phyloP scores from a whole-genome alignment of 305 asterid species.

The Fraxinus paxiana region DNA sequence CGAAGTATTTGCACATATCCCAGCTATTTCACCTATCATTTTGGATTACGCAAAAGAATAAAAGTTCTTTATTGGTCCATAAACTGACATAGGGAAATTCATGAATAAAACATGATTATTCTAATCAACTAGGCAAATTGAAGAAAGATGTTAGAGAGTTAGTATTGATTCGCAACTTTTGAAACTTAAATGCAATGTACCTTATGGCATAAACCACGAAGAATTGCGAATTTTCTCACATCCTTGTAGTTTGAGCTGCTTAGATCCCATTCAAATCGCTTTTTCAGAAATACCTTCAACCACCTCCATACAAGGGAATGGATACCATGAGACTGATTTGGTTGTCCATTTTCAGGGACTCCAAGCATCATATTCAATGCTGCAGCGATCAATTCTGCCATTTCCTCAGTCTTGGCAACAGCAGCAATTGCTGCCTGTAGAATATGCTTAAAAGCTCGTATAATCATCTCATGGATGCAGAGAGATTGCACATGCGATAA shows the following conservation, averaged over 20 bases:
- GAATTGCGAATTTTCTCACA: slow-evolving; percentile 80
- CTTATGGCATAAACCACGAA: slow-evolving; percentile 97
- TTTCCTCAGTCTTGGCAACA: slow-evolving; percentile 55
- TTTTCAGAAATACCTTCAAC: slow-evolving; percentile 78
- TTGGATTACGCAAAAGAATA: neutral
- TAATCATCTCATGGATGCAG: slow-evolving; percentile 94
- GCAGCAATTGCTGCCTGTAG: slow-evolving; percentile 84
- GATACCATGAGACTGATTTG: slow-evolving; percentile 44
- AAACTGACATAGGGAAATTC: neutral
- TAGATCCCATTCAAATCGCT: slow-evolving; percentile 82
- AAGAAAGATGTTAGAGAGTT: neutral
- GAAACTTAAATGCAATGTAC: slow-evolving; percentile 41
- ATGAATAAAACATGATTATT: neutral
- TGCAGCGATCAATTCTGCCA: slow-evolving; percentile 73
- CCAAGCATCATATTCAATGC: slow-evolving; percentile 91
- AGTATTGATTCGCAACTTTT: slow-evolving; percentile 3
- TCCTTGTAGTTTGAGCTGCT: slow-evolving; percentile 62
- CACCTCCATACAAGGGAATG: slow-evolving; percentile 81
- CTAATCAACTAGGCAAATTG: neutral
- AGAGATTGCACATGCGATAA: slow-evolving; percentile 93
- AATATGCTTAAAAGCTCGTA: slow-evolving; percentile 91
- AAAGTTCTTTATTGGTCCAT: neutral
- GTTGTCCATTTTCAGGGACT: slow-evolving; percentile 54
- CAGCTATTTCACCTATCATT: neutral
- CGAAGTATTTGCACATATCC: neutral